These are phyloP conservation scores for Mallotus repandus DNA, from an alignment of 441 rosid genomes.

Conservation along the genomic window DNA sequence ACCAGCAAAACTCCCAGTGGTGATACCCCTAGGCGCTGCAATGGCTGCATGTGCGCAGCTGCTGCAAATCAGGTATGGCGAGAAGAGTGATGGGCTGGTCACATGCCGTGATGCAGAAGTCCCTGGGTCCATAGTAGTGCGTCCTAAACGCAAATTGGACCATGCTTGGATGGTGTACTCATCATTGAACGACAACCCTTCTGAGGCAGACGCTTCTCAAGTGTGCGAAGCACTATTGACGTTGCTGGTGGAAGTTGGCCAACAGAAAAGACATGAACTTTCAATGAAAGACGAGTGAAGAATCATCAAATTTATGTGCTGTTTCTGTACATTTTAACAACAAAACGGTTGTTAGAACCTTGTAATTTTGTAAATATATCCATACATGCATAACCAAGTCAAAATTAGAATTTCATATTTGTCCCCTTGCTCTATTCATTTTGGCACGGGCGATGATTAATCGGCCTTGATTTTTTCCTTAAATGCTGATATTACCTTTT, in stretches of 20 bases:
- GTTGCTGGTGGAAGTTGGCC: constrained; percentile 73
- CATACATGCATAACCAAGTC: too few relatives aligned
- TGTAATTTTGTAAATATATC: constrained; percentile 1
- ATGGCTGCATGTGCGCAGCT: constrained; percentile 98
- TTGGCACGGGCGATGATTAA: too few relatives aligned
- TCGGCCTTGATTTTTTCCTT: too few relatives aligned
- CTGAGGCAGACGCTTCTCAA: constrained; percentile 78
- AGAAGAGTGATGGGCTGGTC: constrained; percentile 92
- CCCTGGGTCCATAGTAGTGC: constrained; percentile 85
- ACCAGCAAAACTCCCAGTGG: constrained; percentile 72
- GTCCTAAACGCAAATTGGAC: constrained; percentile 74
- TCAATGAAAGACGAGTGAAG: constrained; percentile 50
- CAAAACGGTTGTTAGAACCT: neutral
- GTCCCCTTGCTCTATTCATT: neutral
- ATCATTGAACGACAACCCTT: constrained; percentile 61
- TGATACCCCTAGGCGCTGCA: constrained; percentile 91
- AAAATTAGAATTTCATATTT: neutral
- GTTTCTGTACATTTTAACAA: neutral
- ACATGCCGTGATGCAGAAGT: constrained; percentile 90
- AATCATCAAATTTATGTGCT: neutral
- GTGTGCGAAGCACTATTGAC: constrained; percentile 89
- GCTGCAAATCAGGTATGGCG: constrained; percentile 73
- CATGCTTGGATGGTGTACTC: constrained; percentile 99
- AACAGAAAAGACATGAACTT: constrained; percentile 49
- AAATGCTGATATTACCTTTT: too few relatives aligned